These are phyloP conservation scores for Penicillium sp. DNA, from an alignment of 2,329 filamentous ascomycete genomes.

Conservation along the genomic window DNA sequence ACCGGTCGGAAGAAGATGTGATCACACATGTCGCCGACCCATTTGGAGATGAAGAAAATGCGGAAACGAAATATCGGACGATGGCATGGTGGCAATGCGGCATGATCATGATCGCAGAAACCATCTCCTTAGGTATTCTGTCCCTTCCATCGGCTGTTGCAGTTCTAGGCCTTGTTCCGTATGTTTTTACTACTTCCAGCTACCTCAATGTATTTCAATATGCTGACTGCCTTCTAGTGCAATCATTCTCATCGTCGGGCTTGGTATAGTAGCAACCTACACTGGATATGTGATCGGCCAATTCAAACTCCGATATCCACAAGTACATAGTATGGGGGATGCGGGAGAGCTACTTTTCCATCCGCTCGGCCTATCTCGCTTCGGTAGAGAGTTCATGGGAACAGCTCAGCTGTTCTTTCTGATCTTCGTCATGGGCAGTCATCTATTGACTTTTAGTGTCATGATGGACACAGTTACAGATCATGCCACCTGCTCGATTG, in stretches of 20 bases:
- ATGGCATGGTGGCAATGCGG: constrained; percentile 16
- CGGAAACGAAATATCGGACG: constrained; percentile 13
- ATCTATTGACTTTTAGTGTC: constrained; percentile 65
- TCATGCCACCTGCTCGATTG: constrained; percentile 59
- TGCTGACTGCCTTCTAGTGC: constrained; percentile 34
- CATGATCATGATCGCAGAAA: constrained; percentile 22
- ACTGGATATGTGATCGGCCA: constrained; percentile 58
- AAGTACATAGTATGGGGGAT: constrained; percentile 65
- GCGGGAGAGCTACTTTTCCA: constrained; percentile 62
- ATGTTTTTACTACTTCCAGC: constrained; percentile 7
- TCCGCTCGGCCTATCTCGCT: constrained; percentile 52
- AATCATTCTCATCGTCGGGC: constrained; percentile 50
- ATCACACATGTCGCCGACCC: constrained; percentile 4
- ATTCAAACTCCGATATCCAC: constrained; percentile 55
- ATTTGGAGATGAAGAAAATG: constrained; percentile 11
- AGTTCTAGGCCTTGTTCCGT: constrained; percentile 51
- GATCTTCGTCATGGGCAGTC: constrained; percentile 65
- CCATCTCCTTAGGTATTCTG: constrained; percentile 53
- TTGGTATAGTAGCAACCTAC: constrained; percentile 56
- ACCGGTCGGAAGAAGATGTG: neutral
- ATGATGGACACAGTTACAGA: constrained; percentile 62
- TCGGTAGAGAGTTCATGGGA: constrained; percentile 61
- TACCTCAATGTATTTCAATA: neutral
- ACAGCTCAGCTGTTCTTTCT: constrained; percentile 61
- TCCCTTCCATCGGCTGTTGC: constrained; percentile 54